Percentiles rank a stretch among this genome's conserved stretches.
These are phyloP conservation scores for Pseudonectria buxi DNA, from an alignment of 2,329 filamentous ascomycete genomes.

Conservation along the genomic window DNA sequence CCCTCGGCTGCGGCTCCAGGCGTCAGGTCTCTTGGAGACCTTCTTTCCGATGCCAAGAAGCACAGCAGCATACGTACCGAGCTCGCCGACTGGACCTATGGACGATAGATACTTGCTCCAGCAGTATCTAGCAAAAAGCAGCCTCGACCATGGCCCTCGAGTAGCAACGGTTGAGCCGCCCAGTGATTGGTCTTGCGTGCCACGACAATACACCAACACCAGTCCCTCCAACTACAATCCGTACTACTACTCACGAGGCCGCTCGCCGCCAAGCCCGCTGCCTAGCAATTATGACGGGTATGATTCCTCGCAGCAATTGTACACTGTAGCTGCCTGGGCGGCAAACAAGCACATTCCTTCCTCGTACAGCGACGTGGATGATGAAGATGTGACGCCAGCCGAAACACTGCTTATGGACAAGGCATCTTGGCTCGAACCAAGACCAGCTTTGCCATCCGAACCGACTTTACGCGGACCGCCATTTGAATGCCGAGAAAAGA, in stretches of 20 bases:
- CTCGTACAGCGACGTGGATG: slow-evolving; percentile 31
- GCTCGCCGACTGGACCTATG: slow-evolving; percentile 30
- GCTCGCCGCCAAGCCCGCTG: slow-evolving; percentile 47
- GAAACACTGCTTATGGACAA: slow-evolving; percentile 17
- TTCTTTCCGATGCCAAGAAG: slow-evolving; percentile 47
- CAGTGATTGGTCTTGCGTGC: slow-evolving; percentile 38
- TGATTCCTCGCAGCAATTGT: slow-evolving; percentile 22
- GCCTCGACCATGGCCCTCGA: slow-evolving; percentile 27
- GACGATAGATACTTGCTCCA: slow-evolving; percentile 34
- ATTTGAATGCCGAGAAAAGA: slow-evolving; percentile 1
- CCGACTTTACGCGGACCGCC: background rate
- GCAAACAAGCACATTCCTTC: slow-evolving; percentile 32
- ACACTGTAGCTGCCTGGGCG: slow-evolving; percentile 31
- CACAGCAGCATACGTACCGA: slow-evolving; percentile 11
- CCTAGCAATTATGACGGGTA: slow-evolving; percentile 36
- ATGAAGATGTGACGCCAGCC: slow-evolving; percentile 14
- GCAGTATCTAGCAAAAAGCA: slow-evolving; percentile 33
- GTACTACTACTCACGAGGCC: slow-evolving; percentile 42
- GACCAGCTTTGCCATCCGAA: slow-evolving; percentile 4
- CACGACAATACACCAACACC: slow-evolving; percentile 31
- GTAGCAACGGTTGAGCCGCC: slow-evolving; percentile 36
- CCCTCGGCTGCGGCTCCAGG: slow-evolving; percentile 66
- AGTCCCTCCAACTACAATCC: slow-evolving; percentile 32
- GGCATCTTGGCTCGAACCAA: slow-evolving; percentile 8
- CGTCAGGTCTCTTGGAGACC: slow-evolving; percentile 60